Evolutionary conservation across 805 yeast species (phyloP).

Genomic region (Zygotorulaspora danielsina): DNA sequence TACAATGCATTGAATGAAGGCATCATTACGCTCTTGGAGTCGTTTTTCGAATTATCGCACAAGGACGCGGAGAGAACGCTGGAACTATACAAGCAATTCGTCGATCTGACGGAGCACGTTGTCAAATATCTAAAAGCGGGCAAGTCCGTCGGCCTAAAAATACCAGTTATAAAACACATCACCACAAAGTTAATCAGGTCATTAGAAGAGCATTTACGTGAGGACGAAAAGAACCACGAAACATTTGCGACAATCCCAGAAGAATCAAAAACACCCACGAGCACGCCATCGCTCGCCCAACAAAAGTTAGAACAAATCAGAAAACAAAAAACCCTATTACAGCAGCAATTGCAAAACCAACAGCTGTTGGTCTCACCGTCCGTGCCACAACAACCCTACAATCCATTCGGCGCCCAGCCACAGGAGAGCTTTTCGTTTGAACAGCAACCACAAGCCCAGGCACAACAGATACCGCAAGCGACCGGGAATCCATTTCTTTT

Average conservation of each 20-base stretch:
- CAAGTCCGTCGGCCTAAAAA: conserved; percentile 83
- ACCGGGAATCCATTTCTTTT: conserved; percentile 27
- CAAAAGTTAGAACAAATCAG: conserved; percentile 35
- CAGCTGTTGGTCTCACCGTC: conserved; percentile 28
- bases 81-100: conserved; percentile 77
- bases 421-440: conserved; percentile 19
- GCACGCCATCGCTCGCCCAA: conserved; percentile 28
- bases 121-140: conserved; percentile 86
- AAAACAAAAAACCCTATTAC: conserved; percentile 31
- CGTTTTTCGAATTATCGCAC: conserved; percentile 88
- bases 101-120: conserved; percentile 79
- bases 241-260: conserved; percentile 18
- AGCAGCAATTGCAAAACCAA: conserved; percentile 33
- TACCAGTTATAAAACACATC: conserved; percentile 95
- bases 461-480: conserved; percentile 20
- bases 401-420: conserved; percentile 33
- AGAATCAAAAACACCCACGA: conserved; percentile 10
- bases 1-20: conserved; percentile 94
- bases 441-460: conserved; percentile 14
- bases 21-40: conserved; percentile 87
- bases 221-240: conserved; percentile 56
- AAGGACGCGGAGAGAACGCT: conserved; percentile 84
- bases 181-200: conserved; percentile 88
- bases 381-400: conserved; percentile 29
- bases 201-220: conserved; percentile 82